A percentile compares a stretch with the other conserved stretches of the same genome.
phyloP scores from a whole-genome alignment of 345 rosid genomes.

The Sonneratia alba region DNA sequence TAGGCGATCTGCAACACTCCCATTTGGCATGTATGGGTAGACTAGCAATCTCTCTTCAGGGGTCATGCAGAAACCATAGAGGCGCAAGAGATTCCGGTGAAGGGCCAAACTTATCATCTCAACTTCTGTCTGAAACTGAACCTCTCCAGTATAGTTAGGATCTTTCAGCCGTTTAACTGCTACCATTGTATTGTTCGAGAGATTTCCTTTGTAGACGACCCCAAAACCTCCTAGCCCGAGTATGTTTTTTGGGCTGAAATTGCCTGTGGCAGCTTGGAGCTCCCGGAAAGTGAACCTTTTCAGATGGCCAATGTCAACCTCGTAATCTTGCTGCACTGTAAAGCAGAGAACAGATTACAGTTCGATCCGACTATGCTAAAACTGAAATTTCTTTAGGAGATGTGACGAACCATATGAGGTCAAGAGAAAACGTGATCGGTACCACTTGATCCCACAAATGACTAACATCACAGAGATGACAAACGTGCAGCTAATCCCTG shows the following conservation, averaged over 20 bases:
- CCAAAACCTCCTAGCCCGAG: slow-evolving; percentile 95
- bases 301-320: slow-evolving; percentile 73
- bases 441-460: slow-evolving; percentile 73
- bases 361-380: neutral
- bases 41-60: slow-evolving; percentile 74
- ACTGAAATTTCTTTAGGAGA: neutral
- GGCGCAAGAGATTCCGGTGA: slow-evolving; percentile 77
- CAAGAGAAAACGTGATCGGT: slow-evolving; percentile 49
- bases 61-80: slow-evolving; percentile 89
- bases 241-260: slow-evolving; percentile 67
- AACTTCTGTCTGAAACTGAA: slow-evolving; percentile 95
- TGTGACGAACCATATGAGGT: slow-evolving; percentile 47
- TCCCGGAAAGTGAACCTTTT: slow-evolving; percentile 82
- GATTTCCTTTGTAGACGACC: slow-evolving; percentile 89
- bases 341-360: neutral
- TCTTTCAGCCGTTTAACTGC: slow-evolving; percentile 93
- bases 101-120: slow-evolving; percentile 96
- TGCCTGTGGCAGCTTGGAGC: slow-evolving; percentile 66
- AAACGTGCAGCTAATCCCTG: slow-evolving; percentile 58
- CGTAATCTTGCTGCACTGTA: slow-evolving; percentile 83
- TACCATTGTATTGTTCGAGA: slow-evolving; percentile 56
- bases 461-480: slow-evolving; percentile 56
- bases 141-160: slow-evolving; percentile 79
- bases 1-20: slow-evolving; percentile 84
- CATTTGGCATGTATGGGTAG: slow-evolving; percentile 96